Base-by-base conservation (phyloP, 2,329 filamentous ascomycete species). In the Alternaria angustiovoidea region DNA sequence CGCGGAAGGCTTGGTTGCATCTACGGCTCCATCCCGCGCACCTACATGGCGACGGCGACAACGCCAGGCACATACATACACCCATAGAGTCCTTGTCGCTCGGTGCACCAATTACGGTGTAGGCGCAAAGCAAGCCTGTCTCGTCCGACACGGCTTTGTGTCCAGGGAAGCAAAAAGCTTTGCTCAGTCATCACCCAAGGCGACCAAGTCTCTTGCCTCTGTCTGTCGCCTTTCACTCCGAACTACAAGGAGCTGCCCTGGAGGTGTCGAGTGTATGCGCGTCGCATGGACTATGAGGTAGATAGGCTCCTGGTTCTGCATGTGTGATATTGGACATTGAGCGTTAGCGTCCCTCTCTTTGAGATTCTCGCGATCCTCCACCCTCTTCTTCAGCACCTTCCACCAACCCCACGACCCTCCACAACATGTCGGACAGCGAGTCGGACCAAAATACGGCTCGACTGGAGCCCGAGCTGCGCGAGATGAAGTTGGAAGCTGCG, bases 401-500 rank as follows among this genome's bases (percentile, higher is more conserved):
- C 66, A 57, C 57, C 58, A 61, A 51, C 57, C 51, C 54, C 54
- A 57, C 65, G 62, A 51, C 60, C 48, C 38, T 46, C 59, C 49
- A 61, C 62, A 66, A 62, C 61, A 83, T 82, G 80, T 75, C 78
- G 60, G 77, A 78, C 65, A 69, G 67, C 62, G 74, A 77, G 51
- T 62, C 67, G 36, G 73, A 77, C 39, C 67, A 65, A 39, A 77
- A 78, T 60, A 72, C 75, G 20, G 74, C 74, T 39, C 71, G 68
- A 46, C 72, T 83, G 41, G 80, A 80, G 70, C 79, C 79, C 20
- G 80, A 81, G 69, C 74, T 83, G 58, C 77, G 77, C 63, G 77
- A 80, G 51, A 81, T 83, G 79, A 78, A 79, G 68, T 67, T 83
- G 63, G 80, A 80, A 75, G 78, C 79, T 67, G 64, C 65, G 20